phyloP scores from a whole-genome alignment of 805 yeast species.

The Hanseniaspora singularis region DNA sequence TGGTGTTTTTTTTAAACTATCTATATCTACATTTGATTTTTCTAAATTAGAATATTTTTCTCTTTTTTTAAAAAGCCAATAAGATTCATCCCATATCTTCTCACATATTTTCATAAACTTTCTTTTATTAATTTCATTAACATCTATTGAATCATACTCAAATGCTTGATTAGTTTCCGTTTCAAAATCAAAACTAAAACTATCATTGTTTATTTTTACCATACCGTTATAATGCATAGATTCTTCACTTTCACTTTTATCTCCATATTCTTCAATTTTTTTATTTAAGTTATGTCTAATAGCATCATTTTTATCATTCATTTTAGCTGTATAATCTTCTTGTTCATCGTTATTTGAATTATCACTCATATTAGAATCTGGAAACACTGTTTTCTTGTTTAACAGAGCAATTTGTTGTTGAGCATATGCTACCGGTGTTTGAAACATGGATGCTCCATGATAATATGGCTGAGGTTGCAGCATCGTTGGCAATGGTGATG shows the following conservation, averaged over 20 bases:
- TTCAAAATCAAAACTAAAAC: slow-evolving; percentile 13
- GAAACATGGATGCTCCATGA: too few species aligned
- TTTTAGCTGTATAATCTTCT: background rate
- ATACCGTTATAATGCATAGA: background rate
- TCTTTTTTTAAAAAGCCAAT: slow-evolving; percentile 11
- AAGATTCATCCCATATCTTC: slow-evolving; percentile 15
- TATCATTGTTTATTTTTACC: slow-evolving; percentile 7
- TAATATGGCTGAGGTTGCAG: too few species aligned
- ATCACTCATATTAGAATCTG: too few species aligned
- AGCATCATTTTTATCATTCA: too few species aligned
- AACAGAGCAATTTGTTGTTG: too few species aligned
- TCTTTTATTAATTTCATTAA: slow-evolving; percentile 8
- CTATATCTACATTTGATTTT: background rate
- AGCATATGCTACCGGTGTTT: too few species aligned
- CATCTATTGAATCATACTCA: background rate
- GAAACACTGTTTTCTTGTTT: too few species aligned
- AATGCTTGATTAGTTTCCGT: background rate
- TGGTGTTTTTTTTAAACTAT: background rate
- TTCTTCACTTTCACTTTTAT: background rate
- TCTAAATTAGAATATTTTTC: slow-evolving; percentile 1
- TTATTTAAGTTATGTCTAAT: too few species aligned
- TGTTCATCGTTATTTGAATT: too few species aligned
- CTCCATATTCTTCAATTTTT: background rate
- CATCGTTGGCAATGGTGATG: too few species aligned
- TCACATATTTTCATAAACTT: slow-evolving; percentile 16